Conservation (phyloP, 2,329 filamentous ascomycete species). For the Canariomyces notabilis region DNA sequence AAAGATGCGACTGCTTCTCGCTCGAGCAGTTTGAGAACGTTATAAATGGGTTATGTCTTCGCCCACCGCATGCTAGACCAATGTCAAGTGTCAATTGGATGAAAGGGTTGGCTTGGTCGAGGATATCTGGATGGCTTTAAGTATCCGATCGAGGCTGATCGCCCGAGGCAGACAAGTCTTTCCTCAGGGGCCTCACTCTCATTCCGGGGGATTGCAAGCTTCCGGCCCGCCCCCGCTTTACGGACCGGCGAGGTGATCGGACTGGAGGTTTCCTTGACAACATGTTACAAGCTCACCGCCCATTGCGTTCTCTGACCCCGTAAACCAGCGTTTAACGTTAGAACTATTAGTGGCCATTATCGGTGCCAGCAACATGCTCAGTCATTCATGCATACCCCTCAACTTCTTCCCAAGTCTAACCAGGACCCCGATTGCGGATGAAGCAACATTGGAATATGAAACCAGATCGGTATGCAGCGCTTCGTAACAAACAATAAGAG, state of each 20-base stretch:
- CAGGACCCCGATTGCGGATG: background rate
- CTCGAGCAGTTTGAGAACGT: background rate
- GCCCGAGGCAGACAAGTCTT: too few species aligned
- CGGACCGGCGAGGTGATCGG: background rate
- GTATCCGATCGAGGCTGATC: background rate
- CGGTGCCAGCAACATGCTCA: background rate
- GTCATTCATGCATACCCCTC: background rate
- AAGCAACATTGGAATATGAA: background rate
- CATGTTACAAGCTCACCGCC: slow-evolving; percentile 16
- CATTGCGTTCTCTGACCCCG: slow-evolving; percentile 9
- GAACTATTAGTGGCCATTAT: too few species aligned
- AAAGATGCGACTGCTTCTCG: background rate
- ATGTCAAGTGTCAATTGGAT: background rate
- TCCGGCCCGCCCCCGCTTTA: background rate
- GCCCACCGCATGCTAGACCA: too few species aligned
- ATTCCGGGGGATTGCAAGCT: too few species aligned
- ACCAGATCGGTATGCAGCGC: too few species aligned
- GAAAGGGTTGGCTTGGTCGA: background rate
- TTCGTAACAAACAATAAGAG: too few species aligned
- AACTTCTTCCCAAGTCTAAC: background rate
- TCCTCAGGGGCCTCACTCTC: too few species aligned
- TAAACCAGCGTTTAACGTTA: too few species aligned
- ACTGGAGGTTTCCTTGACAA: slow-evolving; percentile 5
- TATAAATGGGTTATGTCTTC: too few species aligned
- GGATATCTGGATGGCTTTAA: background rate